Conservation (phyloP, 1,139 yeast genomes). For the Pichia sp. region DNA sequence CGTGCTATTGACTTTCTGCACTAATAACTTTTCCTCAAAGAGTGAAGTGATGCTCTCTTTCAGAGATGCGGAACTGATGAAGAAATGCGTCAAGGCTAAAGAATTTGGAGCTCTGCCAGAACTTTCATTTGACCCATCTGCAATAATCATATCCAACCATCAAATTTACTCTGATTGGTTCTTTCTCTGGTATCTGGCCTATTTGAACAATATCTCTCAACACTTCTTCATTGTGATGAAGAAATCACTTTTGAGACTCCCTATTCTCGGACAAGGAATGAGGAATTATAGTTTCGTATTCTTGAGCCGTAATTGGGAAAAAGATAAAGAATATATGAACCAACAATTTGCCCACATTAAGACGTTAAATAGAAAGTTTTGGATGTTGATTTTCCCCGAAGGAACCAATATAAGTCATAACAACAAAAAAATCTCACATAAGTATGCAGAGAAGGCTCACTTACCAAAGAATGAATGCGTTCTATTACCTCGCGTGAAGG, state of each 20-base stretch:
- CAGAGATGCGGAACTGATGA: constrained; percentile 27
- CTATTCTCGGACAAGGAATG: constrained; percentile 88
- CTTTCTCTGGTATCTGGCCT: constrained; percentile 81
- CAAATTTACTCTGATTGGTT: constrained; percentile 96
- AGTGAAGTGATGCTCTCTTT: constrained; percentile 35
- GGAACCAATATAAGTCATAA: constrained; percentile 79
- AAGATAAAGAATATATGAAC: constrained; percentile 56
- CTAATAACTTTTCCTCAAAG: constrained; percentile 35
- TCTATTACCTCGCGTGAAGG: constrained; percentile 75
- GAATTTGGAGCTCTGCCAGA: constrained; percentile 7
- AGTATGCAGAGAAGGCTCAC: constrained; percentile 41
- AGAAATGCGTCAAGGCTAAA: constrained; percentile 21
- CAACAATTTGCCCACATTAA: constrained; percentile 39
- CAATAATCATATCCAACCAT: constrained; percentile 74
- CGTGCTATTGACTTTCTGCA: constrained; percentile 37
- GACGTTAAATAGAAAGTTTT: constrained; percentile 30
- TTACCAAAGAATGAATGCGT: constrained; percentile 42
- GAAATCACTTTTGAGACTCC: constrained; percentile 67
- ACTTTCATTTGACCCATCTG: constrained; percentile 37
- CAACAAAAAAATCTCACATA: constrained; percentile 52
- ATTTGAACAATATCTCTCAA: constrained; percentile 58
- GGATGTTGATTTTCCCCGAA: constrained; percentile 77
- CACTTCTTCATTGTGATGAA: constrained; percentile 68
- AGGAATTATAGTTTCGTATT: constrained; percentile 69
- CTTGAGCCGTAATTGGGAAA: constrained; percentile 76